Evolutionary conservation across 2,329 filamentous ascomycete genomes (phyloP), one percentile per base, ranked within the genome.

Genomic region (Cyanodermella asteris): DNA sequence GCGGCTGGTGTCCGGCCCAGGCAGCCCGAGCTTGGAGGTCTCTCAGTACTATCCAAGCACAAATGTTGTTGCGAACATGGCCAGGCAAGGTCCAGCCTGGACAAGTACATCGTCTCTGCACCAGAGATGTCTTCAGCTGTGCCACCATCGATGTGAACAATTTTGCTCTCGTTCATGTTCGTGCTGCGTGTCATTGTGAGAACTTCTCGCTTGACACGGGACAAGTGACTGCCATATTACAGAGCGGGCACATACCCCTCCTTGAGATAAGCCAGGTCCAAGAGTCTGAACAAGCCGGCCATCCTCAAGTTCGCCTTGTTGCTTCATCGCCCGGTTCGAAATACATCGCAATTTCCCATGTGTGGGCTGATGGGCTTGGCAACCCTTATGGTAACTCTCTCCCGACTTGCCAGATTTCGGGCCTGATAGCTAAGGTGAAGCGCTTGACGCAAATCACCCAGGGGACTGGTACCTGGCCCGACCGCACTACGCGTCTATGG

Each of bases 351-450:
- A 16, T 32, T 16, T 32, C 28, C 19, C 30, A 32, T 20, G 28
- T 32, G 11, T 32, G 28, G 24, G 17, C 30, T 18, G 30, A 32
- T 17, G 28, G 30, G 19, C 28, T 32, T 16, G 30, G 30, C 18
- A 32, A 32, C 24, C 25, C 28, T 22, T 10, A 5, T 14, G 25
- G 13, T 21, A 32, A 13, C 14, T 14, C 30, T 24, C 22, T 32
- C 11, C 30, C 28, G 27, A 15, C 16, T n/a, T 32, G 30, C 20
- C 28, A 27, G 17, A 7, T 32, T 13, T 20, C 16, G 15, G 17
- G n/a, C n/a, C n/a, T n/a, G n/a, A n/a, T n/a, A n/a, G n/a, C n/a
- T n/a, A n/a, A n/a, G n/a, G n/a, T n/a, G n/a, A n/a, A n/a, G n/a
- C n/a, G 20, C n/a, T 16, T 31, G 17, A 20, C 8, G 7, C 18